Evolutionary conservation across 441 rosid genomes (phyloP), one percentile per base, ranked within the genome.

Genomic region (Adansonia madagascariensis): DNA sequence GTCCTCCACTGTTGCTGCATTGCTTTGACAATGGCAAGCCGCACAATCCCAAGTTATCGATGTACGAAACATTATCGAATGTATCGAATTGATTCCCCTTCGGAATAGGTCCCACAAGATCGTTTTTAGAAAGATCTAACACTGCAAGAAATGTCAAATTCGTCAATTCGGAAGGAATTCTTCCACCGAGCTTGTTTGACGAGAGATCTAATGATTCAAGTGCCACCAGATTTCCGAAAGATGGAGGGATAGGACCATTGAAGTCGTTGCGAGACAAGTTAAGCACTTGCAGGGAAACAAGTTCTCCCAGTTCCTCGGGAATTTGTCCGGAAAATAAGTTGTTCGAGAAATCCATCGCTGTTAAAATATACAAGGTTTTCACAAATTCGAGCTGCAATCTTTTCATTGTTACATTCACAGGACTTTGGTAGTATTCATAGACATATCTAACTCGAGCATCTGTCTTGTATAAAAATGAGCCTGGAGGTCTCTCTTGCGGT

Each of bases 241-340:
- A 50, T 12, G 68, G 24, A 1, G 80, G 86, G 4, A 85, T 76
- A 2, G 1, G 0, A 3, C 79, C 83, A 0, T 7, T 61, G 0
- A 86, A 46, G 53, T 2, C 1, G 47, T 86, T 84, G 2, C 0
- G 22, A 71, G 39, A 73, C 6, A 73, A 20, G 66, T 60, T 73
- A 3, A 73, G 67, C 6, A 6, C 49, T 39, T 44, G 61, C 2
- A 73, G 76, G 2, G 17, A 39, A 22, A 35, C 12, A 14, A 83
- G 83, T 8, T 75, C 56, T 56, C 85, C 86, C 4, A 85, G 50
- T 11, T 10, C 35, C 4, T 72, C 35, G 0, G 83, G 84, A 22
- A 85, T 81, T 46, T 63, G 55, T 55, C 88, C 88, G 14, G 12
- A 1, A n/a, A 83, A 79, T 27, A 20, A 8, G 67, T 85, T 80